Evolutionary conservation across 2,329 filamentous ascomycete genomes (phyloP).

Genomic region (Xylariales sp.): DNA sequence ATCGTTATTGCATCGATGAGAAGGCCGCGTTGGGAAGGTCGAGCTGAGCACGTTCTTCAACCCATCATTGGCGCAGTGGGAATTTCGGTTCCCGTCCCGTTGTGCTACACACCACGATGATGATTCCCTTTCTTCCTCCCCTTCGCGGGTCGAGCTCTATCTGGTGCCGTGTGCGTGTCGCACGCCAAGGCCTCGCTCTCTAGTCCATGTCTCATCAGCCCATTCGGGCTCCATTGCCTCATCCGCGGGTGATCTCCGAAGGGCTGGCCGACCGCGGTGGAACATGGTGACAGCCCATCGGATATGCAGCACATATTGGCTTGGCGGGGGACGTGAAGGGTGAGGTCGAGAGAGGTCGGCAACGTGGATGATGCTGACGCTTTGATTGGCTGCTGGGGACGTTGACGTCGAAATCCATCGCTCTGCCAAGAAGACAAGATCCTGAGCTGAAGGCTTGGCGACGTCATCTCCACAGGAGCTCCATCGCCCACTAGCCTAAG

Average conservation of each 20-base stretch:
- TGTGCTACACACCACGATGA: background rate
- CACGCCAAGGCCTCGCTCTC: constrained; percentile 6
- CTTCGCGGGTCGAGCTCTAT: background rate
- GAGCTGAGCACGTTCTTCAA: background rate
- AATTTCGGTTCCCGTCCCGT: constrained; percentile 10
- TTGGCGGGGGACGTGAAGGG: constrained; percentile 20
- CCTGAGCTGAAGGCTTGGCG: constrained; percentile 33
- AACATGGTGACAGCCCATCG: constrained; percentile 15
- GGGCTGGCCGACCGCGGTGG: background rate
- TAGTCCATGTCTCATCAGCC: constrained; percentile 1
- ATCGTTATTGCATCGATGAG: background rate
- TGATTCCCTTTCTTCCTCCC: background rate
- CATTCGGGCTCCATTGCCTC: constrained; percentile 13
- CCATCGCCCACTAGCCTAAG: too few species aligned
- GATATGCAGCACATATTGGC: constrained; percentile 27
- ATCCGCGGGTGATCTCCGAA: constrained; percentile 21
- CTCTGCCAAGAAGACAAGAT: constrained; percentile 26
- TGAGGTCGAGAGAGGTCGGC: constrained; percentile 23
- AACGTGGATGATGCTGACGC: constrained; percentile 26
- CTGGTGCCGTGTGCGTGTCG: background rate
- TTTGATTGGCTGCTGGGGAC: constrained; percentile 21
- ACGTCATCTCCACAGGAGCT: constrained; percentile 12
- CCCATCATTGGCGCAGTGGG: background rate
- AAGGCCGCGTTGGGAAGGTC: background rate
- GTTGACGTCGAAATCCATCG: constrained; percentile 1